phyloP scores from a whole-genome alignment of 2,329 filamentous ascomycete genomes.

The Sclerotinia subarctica region DNA sequence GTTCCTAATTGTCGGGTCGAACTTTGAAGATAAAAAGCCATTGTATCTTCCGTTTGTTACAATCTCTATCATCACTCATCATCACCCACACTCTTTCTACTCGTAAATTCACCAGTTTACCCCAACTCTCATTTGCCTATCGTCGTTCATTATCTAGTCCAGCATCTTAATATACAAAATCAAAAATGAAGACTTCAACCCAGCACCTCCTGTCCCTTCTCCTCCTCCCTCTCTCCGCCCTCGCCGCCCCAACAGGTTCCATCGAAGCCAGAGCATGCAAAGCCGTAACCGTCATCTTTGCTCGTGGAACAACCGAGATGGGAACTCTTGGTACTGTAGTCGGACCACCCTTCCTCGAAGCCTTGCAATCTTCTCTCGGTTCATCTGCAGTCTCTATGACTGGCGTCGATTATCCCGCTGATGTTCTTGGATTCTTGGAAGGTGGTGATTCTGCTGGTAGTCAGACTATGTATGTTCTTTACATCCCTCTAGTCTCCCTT shows the following conservation, averaged over 20 bases:
- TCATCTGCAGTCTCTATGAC: conserved; percentile 47
- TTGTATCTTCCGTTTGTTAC: neutral
- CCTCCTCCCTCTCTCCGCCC: conserved; percentile 2
- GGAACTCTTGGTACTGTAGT: conserved; percentile 32
- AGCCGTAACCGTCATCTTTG: conserved; percentile 33
- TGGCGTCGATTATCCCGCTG: conserved; percentile 52
- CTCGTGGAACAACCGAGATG: conserved; percentile 31
- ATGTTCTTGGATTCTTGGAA: conserved; percentile 44
- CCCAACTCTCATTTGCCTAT: neutral
- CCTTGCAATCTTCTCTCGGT: conserved; percentile 42
- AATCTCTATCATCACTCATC: neutral
- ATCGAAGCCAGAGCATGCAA: conserved; percentile 25
- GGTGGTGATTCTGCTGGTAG: conserved; percentile 47
- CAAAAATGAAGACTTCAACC: conserved; percentile 15
- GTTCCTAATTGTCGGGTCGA: neutral
- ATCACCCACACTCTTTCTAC: neutral
- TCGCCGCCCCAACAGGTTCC: conserved; percentile 8
- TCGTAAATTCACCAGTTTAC: neutral
- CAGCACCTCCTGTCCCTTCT: conserved; percentile 12
- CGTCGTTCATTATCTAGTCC: neutral
- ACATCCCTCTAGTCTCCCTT: neutral
- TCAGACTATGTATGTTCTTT: conserved; percentile 40
- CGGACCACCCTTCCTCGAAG: conserved; percentile 32
- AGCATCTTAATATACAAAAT: neutral
- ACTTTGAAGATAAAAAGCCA: conserved; percentile 11